A percentile compares a stretch with the other conserved stretches of the same genome.
These are phyloP conservation scores for Funneliformis geosporum DNA, from an alignment of 192 early-diverging fungal species.

Conservation along the genomic window DNA sequence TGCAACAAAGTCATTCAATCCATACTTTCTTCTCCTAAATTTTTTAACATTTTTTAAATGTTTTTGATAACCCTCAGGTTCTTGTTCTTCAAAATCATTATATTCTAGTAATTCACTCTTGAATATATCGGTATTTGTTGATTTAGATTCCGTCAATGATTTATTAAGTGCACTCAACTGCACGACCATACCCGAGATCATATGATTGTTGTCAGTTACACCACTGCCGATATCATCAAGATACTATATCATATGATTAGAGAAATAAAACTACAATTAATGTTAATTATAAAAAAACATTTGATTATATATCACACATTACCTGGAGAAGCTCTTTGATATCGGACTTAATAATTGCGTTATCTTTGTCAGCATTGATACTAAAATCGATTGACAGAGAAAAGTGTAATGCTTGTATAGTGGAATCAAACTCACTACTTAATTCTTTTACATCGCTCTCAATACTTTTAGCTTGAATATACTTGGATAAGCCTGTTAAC, in stretches of 20 bases:
- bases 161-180: background rate
- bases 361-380: too few species aligned
- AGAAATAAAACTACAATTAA: too few species aligned
- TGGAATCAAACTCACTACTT: slow-evolving; percentile 14
- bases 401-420: background rate
- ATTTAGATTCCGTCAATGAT: background rate
- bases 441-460: slow-evolving; percentile 20
- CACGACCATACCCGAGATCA: background rate
- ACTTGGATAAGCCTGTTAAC: background rate
- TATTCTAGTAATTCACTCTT: background rate
- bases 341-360: too few species aligned
- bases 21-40: background rate
- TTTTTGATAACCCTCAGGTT: background rate
- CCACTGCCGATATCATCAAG: background rate
- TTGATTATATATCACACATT: too few species aligned
- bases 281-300: too few species aligned
- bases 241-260: too few species aligned
- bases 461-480: background rate
- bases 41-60: too few species aligned
- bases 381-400: background rate
- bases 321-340: too few species aligned
- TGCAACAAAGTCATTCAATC: background rate
- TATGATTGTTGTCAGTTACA: background rate
- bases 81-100: background rate
- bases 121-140: background rate